Evolutionary conservation across 2,329 filamentous ascomycete species (phyloP), one percentile per base, ranked within the genome.

Genomic region (Alternaria sp.): DNA sequence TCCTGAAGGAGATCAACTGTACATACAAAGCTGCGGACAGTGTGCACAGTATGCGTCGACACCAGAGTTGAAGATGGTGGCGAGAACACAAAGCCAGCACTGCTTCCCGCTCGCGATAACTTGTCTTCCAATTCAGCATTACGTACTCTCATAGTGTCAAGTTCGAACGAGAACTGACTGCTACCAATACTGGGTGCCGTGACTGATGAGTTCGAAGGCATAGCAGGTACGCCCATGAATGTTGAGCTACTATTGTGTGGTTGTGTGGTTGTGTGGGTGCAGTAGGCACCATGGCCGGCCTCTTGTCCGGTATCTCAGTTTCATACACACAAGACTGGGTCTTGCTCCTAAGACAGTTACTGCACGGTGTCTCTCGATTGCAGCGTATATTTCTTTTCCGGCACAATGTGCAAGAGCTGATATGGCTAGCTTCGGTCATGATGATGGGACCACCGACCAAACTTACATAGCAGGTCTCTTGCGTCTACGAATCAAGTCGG

Each of bases 351-450:
- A 83, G 58, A 67, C 87, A 89, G 57, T 87, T 86, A 58, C 79
- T 81, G 66, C 87, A 89, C 1, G 87, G 87, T 6, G 77, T 73
- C 58, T 83, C 82, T 48, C 85, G 83, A 67, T 89, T 84, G 68
- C 87, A 89, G 45, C 82, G 81, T 58, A 89, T 84, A 72, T 89
- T 90, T 39, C 86, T 84, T 54, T 77, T 81, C 41, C 86, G 80
- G 67, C 87, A 89, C 40, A 85, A 79, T 63, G 81, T 77, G 69
- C 86, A 88, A 1, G 86, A 81, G 14, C 81, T 85, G 46, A 44
- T n/a, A 36, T 44, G 29, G 28, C 54, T 49, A 55, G 66, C 49
- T 66, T 31, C 39, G 14, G 11, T 17, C 14, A 21, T 52, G 23
- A 13, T 14, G 31, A 31, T 29, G 46, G 2, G 14, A 23, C 3